Conservation (phyloP, 768 basidiomycete species). For the Pisolithus microcarpus region DNA sequence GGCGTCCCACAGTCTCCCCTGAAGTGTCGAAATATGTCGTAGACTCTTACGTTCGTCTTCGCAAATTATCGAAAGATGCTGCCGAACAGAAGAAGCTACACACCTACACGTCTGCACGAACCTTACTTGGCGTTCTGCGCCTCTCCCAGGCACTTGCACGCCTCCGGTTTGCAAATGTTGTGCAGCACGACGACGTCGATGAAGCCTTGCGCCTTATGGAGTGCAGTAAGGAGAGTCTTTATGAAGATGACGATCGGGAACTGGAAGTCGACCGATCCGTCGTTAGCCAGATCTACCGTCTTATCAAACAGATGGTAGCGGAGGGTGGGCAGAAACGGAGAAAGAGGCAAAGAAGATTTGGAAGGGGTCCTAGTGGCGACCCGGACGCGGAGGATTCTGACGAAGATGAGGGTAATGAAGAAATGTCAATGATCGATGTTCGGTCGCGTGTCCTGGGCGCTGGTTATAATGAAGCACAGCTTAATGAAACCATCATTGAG, state of each 20-base stretch:
- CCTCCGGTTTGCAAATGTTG: constrained; percentile 73
- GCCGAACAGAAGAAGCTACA: constrained; percentile 83
- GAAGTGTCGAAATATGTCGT: constrained; percentile 90
- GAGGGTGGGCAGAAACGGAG: constrained; percentile 33
- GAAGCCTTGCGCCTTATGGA: constrained; percentile 97
- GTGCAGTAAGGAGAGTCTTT: constrained; percentile 86
- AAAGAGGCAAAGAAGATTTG: constrained; percentile 47
- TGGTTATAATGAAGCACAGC: constrained; percentile 87
- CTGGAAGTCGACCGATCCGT: constrained; percentile 70
- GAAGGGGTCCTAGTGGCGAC: constrained; percentile 63
- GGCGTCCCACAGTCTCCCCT: constrained; percentile 84
- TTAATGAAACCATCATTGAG: constrained; percentile 78
- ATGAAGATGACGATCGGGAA: constrained; percentile 69
- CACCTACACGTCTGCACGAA: constrained; percentile 93
- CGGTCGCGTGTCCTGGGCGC: constrained; percentile 76
- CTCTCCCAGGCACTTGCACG: constrained; percentile 93
- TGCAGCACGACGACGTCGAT: constrained; percentile 85
- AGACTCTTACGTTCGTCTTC: constrained; percentile 90
- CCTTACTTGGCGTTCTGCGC: constrained; percentile 88
- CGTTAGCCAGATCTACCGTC: constrained; percentile 78
- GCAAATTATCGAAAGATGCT: constrained; percentile 88
- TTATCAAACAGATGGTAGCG: constrained; percentile 82
- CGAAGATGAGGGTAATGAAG: constrained; percentile 59
- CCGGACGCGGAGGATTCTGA: constrained; percentile 68
- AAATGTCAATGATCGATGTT: constrained; percentile 81